Base-by-base conservation (phyloP, 2,329 filamentous ascomycete genomes). In the Pseudopyricularia cyperi region DNA sequence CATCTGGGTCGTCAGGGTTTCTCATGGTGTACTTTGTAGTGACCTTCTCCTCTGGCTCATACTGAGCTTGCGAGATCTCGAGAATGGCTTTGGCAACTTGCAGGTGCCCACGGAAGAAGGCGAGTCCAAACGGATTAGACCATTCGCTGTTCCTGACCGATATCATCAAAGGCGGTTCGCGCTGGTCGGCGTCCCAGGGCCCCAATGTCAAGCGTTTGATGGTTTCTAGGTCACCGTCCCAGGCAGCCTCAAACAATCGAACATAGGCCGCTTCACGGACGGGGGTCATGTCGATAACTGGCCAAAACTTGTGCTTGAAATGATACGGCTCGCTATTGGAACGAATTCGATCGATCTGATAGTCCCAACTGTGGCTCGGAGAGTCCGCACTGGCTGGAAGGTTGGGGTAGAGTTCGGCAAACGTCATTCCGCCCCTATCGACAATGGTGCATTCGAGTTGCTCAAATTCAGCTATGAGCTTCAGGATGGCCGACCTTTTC, bases 161-260 rank as follows among this genome's bases (percentile, higher is more conserved):
- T 52, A 89, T 75, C 56, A 80, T 74, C 42, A 93, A 69, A 1
- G 85, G 84, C 0, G 73, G 66, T 51, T 82, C 71, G 4, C 74
- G 65, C 5, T 73, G 66, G 6, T 75, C 67, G 4, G 69, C 61
- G 12, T 76, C 73, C 77, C 82, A 86, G 2, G 75, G 66, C 11
- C 71, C 67, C 19, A 87, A 66, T 1, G 83, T 85, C 35, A 87
- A 68, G 14, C 67, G 64, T 60, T 85, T 87, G 64, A 91, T 79
- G 3, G 70, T 79, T 1, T 78, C 70, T 1, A 85, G 57, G 57
- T 93, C 78, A n/a, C 83, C 84, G 4, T 59, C 59, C 85, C 85
- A 93, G 4, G 80, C 80, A 34, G 86, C 86, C 60, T 91, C 80
- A 62, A 87, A 86, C 69, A 91, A 65, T 55, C 77, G 68, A 6